phyloP scores from a whole-genome alignment of 2,329 filamentous ascomycete genomes.

The Ascochyta rabiei region DNA sequence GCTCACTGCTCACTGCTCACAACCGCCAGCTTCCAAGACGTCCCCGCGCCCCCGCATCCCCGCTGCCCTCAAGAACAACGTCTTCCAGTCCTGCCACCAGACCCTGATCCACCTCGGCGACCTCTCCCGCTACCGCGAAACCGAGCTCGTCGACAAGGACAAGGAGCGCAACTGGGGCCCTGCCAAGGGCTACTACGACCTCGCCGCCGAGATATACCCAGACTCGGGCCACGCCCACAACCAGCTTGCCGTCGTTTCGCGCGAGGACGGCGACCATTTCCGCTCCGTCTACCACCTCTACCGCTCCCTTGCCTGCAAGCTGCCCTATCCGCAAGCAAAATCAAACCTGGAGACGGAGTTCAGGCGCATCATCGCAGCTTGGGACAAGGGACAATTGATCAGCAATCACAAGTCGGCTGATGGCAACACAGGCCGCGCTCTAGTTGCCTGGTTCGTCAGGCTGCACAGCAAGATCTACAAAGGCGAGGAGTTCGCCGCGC shows the following conservation, averaged over 20 bases:
- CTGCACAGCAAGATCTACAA: conserved; percentile 85
- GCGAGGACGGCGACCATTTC: conserved; percentile 78
- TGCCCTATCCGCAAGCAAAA: conserved; percentile 75
- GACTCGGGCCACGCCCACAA: conserved; percentile 83
- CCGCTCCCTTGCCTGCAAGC: conserved; percentile 74
- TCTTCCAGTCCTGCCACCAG: conserved; percentile 78
- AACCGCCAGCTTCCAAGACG: conserved; percentile 38
- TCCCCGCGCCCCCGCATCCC: conserved; percentile 42
- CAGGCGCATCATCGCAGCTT: conserved; percentile 64
- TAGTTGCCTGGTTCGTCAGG: conserved; percentile 82
- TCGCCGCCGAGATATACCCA: conserved; percentile 80
- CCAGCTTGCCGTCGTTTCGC: conserved; percentile 85
- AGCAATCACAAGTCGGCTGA: conserved; percentile 46
- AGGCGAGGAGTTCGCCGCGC: conserved; percentile 74
- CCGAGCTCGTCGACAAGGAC: conserved; percentile 69
- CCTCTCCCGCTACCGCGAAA: conserved; percentile 81
- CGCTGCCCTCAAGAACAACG: conserved; percentile 61
- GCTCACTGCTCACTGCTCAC: conserved; percentile 42
- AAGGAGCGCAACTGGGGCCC: conserved; percentile 79
- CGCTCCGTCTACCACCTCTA: conserved; percentile 90
- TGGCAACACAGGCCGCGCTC: conserved; percentile 64
- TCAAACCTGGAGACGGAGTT: conserved; percentile 83
- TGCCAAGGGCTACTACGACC: conserved; percentile 81
- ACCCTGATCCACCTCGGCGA: conserved; percentile 89
- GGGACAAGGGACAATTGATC: conserved; percentile 61